Percentiles rank a stretch among this genome's conserved stretches.
These are phyloP conservation scores for Nyssa sinensis DNA, from an alignment of 148 eudicot genomes.

Conservation along the genomic window DNA sequence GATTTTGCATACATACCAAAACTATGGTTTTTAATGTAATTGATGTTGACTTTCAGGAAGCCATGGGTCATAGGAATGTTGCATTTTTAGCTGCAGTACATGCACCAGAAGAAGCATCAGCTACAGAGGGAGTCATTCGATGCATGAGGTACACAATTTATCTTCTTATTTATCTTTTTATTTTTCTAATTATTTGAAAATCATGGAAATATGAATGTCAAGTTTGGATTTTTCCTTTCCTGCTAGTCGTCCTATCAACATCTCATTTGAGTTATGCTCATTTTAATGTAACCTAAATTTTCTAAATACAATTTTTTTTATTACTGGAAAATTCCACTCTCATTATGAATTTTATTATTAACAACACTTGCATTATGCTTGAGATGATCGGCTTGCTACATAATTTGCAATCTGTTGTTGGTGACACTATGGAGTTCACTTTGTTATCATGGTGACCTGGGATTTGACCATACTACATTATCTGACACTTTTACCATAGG, in stretches of 20 bases:
- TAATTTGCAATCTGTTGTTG: no score
- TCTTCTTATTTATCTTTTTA: neutral
- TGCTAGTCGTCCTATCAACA: neutral
- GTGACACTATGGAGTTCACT: no score
- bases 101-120: slow-evolving; percentile 42
- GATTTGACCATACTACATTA: no score
- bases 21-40: neutral
- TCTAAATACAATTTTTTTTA: no score
- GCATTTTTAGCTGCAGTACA: slow-evolving; percentile 33
- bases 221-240: neutral
- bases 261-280: neutral
- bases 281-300: no score
- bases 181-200: neutral
- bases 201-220: neutral
- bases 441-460: no score
- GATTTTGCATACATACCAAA: no score
- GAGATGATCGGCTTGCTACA: no score
- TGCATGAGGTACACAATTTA: slow-evolving; percentile 35
- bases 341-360: no score
- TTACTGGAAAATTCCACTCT: neutral
- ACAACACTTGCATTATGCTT: no score
- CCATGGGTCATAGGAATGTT: slow-evolving; percentile 20
- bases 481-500: no score
- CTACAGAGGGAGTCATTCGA: slow-evolving; percentile 28
- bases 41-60: slow-evolving; percentile 25